A percentile compares a stretch with the other conserved stretches of the same genome.
These are phyloP conservation scores for Trypanosoma grayi DNA, from an alignment of 208 protist genomes.

Conservation along the genomic window DNA sequence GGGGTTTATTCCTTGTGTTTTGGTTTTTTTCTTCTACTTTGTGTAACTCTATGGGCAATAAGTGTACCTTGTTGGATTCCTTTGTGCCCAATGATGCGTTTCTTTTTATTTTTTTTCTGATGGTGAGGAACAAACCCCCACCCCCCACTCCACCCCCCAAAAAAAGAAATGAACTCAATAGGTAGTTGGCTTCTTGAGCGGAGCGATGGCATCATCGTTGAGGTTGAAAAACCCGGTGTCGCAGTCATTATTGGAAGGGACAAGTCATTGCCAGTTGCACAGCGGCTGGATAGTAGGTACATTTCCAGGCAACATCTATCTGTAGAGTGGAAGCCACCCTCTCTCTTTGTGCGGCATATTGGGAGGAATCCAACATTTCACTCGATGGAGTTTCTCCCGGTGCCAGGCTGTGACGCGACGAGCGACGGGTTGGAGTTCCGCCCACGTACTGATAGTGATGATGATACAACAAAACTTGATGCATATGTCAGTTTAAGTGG, in stretches of 20 bases:
- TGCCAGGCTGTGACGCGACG: constrained; percentile 12
- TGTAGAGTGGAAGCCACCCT: constrained; percentile 36
- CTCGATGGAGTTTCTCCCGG: constrained; percentile 19
- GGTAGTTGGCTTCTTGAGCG: constrained; percentile 61
- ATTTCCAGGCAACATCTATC: constrained; percentile 61
- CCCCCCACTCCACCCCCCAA: too few species aligned
- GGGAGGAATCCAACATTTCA: constrained; percentile 77
- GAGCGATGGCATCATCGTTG: constrained; percentile 48
- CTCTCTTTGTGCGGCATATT: constrained; percentile 35
- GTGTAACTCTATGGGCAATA: too few species aligned
- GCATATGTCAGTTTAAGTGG: neutral
- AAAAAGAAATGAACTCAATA: constrained; percentile 2
- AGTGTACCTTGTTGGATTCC: too few species aligned
- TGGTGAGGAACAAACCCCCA: too few species aligned
- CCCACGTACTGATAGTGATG: neutral
- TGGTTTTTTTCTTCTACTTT: too few species aligned
- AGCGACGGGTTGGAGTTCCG: constrained; percentile 11
- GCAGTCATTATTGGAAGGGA: constrained; percentile 47
- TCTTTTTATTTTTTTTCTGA: constrained; percentile 6
- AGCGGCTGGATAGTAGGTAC: constrained; percentile 57
- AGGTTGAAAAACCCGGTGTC: constrained; percentile 33
- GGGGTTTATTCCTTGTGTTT: too few species aligned
- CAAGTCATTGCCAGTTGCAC: constrained; percentile 35
- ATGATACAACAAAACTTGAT: neutral
- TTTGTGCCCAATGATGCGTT: too few species aligned